Evolutionary conservation across 164 flowering plant genomes (phyloP), one percentile per base, ranked within the genome.

Genomic region (Macadamia tetraphylla): DNA sequence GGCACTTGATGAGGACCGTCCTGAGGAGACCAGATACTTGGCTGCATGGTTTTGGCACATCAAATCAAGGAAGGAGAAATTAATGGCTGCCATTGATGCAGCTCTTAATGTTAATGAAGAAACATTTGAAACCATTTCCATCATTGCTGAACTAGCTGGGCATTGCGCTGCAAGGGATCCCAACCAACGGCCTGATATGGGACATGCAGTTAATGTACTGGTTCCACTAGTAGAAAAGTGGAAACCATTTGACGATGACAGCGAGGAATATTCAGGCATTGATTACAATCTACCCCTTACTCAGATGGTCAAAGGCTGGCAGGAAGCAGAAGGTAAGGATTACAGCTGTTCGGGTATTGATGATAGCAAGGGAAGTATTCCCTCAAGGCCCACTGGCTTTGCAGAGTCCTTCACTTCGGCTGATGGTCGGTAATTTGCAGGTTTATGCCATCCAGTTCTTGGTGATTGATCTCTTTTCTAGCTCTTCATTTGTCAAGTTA

Each of bases 131-230:
- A 84, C 86, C 83, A 80, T 91, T 59, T 66, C 65, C 69, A 75
- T 68, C 9, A 63, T 91, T 30, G 83, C 92, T 53, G 93, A 91
- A 68, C 76, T 91, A n/a, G 95, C 95, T 32, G 90, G 94, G 6
- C 97, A 88, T 66, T 89, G 95, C 81, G 86, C 97, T 17, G 86
- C 90, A 57, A 76, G 97, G 59, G 97, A 91, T 64, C 90, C 95
- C 11, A 62, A 70, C 64, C 94, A 88, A 48, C 79, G 97, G 18
- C 97, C 97, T 1, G 91, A 90, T 48, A 88, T 91, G 91, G 83
- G 97, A 13, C 91, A 91, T 75, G 92, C 80, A 0, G 97, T 91
- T 57, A 89, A 78, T 63, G 88, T 88, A 14, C 76, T 90, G 51
- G 62, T 78, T 43, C 79, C 79, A 51, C 79, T 88, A 29, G 85